These are phyloP conservation scores for Aspergillus saccharolyticus DNA, from an alignment of 495 filamentous ascomycete species.

Conservation along the genomic window DNA sequence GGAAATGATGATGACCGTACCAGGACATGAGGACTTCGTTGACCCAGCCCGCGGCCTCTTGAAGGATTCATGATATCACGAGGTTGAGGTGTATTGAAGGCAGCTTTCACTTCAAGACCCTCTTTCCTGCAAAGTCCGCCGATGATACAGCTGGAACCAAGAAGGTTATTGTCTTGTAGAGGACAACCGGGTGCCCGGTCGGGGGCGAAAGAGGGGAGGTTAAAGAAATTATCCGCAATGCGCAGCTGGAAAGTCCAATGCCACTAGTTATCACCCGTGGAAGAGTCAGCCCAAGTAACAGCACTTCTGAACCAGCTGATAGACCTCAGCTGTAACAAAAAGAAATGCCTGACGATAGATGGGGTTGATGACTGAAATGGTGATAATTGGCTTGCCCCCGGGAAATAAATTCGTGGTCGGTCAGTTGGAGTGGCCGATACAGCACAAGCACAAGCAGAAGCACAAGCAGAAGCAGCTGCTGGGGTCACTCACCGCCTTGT, in stretches of 20 bases:
- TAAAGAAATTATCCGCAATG: background rate
- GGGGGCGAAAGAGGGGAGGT: background rate
- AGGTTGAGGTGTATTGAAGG: too few relatives aligned
- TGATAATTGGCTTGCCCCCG: background rate
- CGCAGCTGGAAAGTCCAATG: background rate
- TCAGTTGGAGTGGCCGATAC: background rate
- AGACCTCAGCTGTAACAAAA: background rate
- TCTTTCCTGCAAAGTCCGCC: background rate
- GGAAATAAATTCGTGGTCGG: background rate
- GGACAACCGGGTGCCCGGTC: background rate
- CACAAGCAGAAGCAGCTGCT: too few relatives aligned
- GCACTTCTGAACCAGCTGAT: background rate
- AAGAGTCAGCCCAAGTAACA: background rate
- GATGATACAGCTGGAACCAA: background rate
- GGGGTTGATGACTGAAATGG: background rate
- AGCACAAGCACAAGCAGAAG: background rate
- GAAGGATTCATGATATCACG: constrained; percentile 29
- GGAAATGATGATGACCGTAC: constrained; percentile 28
- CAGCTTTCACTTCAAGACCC: background rate
- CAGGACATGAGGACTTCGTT: constrained; percentile 53
- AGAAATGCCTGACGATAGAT: background rate
- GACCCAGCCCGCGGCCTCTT: constrained; percentile 36
- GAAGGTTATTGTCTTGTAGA: too few relatives aligned
- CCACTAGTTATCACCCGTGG: background rate
- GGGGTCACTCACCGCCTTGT: background rate